phyloP scores from a whole-genome alignment of 768 basidiomycete genomes.

The Suillus placidus region DNA sequence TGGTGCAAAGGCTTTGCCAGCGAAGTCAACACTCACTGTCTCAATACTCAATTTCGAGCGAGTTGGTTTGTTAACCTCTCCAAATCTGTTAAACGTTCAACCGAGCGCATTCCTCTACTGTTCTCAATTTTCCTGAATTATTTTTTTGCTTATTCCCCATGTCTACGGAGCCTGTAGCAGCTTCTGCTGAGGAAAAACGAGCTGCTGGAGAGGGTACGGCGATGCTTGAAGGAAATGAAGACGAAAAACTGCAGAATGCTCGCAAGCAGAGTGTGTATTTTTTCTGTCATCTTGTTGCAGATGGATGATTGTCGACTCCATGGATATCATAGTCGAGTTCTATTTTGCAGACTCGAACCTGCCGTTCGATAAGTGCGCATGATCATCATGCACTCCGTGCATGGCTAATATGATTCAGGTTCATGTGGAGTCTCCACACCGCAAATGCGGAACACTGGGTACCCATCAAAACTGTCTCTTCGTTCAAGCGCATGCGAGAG shows the following conservation, averaged over 20 bases:
- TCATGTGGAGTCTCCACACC: conserved; percentile 92
- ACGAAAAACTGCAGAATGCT: conserved; percentile 49
- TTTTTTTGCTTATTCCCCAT: conserved; percentile 18
- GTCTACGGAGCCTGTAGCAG: conserved; percentile 22
- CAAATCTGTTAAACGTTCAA: not conserved
- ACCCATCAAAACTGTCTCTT: conserved; percentile 80
- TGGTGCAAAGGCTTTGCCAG: not conserved
- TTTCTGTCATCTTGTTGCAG: not conserved
- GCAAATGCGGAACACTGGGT: conserved; percentile 89
- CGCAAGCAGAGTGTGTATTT: conserved; percentile 54
- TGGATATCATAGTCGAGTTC: conserved; percentile 72
- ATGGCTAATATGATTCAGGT: conserved; percentile 49
- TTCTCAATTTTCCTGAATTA: conserved; percentile 6
- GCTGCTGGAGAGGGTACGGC: conserved; percentile 21
- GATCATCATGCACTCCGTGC: not conserved
- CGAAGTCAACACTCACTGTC: not conserved
- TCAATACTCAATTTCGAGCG: not conserved
- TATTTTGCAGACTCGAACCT: conserved; percentile 98
- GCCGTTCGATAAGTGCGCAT: conserved; percentile 77
- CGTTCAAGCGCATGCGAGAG: conserved; percentile 94
- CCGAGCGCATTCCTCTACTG: not conserved
- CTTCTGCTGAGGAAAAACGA: conserved; percentile 11
- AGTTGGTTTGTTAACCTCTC: not conserved
- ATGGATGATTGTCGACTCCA: not conserved
- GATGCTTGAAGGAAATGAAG: conserved; percentile 37